Evolutionary conservation across 345 rosid species (phyloP), one percentile per base, ranked within the genome.

Genomic region (Salix brachista): DNA sequence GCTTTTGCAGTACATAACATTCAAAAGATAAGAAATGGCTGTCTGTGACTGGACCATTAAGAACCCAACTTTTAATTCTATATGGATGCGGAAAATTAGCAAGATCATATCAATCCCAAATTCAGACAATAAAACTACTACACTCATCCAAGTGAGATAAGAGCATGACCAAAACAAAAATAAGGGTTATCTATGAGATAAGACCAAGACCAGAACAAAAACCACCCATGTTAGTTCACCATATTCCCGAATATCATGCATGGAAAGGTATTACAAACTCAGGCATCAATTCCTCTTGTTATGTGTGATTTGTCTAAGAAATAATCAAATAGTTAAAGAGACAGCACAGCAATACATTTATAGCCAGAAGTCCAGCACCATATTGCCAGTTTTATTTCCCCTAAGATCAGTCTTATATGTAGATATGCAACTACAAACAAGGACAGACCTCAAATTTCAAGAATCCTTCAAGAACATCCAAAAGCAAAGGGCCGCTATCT

Each of bases 401-500:
- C 73, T 30, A 32, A 25, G 5, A 76, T 69, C 65, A 76, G 65
- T 64, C 54, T 17, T 5, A 44, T 30, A 69, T 3, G 4, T 41
- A 18, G 23, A 68, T 21, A 46, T 60, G 11, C 26, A 60, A 25
- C 30, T n/a, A 23, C 48, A 58, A 3, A 9, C 1, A 64, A 58
- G 42, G 67, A 71, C 78, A 67, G 62, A 93, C 97, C 96, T 96
- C 91, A 41, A 85, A 93, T 80, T 90, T 93, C 84, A 96, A 84
- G 80, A 93, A 96, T 62, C 98, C 94, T 91, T 93, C 97, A 77
- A 96, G 96, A 76, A 96, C 97, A 82, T 90, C 90, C 78, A 93
- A 79, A 77, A 96, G 93, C 76, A 92, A 86, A 19, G 99, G 99
- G 68, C 87, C 91, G 62, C 90, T 89, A 75, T 96, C 97, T 52